These are phyloP conservation scores for Dactylellina leptospora DNA, from an alignment of 2,329 filamentous ascomycete genomes.

Conservation along the genomic window DNA sequence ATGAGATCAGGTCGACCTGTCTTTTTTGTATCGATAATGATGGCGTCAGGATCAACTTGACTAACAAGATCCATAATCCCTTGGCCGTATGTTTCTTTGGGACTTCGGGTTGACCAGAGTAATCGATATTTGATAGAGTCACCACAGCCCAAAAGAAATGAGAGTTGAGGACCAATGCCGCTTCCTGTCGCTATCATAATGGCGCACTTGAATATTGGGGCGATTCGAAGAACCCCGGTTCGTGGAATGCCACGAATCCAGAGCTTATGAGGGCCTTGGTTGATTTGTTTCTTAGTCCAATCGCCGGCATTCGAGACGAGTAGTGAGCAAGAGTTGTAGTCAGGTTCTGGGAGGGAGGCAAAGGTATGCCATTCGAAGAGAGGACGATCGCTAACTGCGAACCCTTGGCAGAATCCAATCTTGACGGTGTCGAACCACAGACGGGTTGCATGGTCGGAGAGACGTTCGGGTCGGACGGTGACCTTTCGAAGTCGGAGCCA, in stretches of 20 bases:
- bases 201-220: constrained; percentile 59
- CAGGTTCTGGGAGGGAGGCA: constrained; percentile 73
- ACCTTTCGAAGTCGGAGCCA: constrained; percentile 78
- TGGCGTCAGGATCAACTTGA: constrained; percentile 58
- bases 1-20: constrained; percentile 59
- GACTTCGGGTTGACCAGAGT: constrained; percentile 60
- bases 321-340: constrained; percentile 71
- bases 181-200: constrained; percentile 61
- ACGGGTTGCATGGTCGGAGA: constrained; percentile 76
- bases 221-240: constrained; percentile 59
- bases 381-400: constrained; percentile 67
- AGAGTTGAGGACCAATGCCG: constrained; percentile 61
- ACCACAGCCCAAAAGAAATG: constrained; percentile 56
- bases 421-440: constrained; percentile 72
- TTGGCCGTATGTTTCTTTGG: constrained; percentile 59
- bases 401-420: constrained; percentile 67
- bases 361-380: constrained; percentile 79
- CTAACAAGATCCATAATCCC: constrained; percentile 58
- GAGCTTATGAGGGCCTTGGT: constrained; percentile 68
- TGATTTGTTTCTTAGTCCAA: constrained; percentile 74
- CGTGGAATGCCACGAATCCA: constrained; percentile 74
- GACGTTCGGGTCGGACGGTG: constrained; percentile 70
- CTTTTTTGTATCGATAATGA: constrained; percentile 60
- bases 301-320: constrained; percentile 78
- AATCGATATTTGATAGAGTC: constrained; percentile 56